Evolutionary conservation across 441 rosid species (phyloP), one percentile per base, ranked within the genome.

Genomic region (Breynia disticha): DNA sequence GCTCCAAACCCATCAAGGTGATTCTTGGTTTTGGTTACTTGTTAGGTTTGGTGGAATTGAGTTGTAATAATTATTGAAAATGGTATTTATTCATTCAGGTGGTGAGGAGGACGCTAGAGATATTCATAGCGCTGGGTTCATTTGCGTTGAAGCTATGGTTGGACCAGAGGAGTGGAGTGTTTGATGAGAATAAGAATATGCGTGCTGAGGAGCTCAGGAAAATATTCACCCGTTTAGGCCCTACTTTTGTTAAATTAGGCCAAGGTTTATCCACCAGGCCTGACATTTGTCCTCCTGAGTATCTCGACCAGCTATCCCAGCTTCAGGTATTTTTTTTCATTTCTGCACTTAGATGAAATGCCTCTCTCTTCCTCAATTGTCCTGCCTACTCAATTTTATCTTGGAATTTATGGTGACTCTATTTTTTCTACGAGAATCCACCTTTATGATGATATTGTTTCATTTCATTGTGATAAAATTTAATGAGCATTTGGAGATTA

Each of bases 211-310:
- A 91, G 67, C 77, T 91, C 57, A 62, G 94, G 18, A 52, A 39
- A 5, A 86, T 84, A 42, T 81, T 91, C 70, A 88, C 91, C 48
- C 75, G 84, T 56, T 68, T 91, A 22, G 98, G 98, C 1, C 95
- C 98, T 46, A 86, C 98, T 64, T 91, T 91, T 61, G 91, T 91
- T 19, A 91, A 88, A 72, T 66, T 91, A 7, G 98, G 98, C 50
- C 98, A 91, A 73, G 98, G 95, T 17, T 69, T 91, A 64, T 91
- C 97, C 38, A 88, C 95, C 49, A 73, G 98, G 59, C 98, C 98
- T 5, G 98, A 91, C 61, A 67, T 91, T 61, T 91, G 97, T 64
- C 98, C 98, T 41, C 79, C 95, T 0, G 97, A 91, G 74, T 91
- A 84, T 67, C 87, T 91, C 0, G 91, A 91, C 61, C 94, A 91